Evolutionary conservation across 2,329 filamentous ascomycete genomes (phyloP), one percentile per base, ranked within the genome.

Genomic region (Ampelomyces quisqualis): DNA sequence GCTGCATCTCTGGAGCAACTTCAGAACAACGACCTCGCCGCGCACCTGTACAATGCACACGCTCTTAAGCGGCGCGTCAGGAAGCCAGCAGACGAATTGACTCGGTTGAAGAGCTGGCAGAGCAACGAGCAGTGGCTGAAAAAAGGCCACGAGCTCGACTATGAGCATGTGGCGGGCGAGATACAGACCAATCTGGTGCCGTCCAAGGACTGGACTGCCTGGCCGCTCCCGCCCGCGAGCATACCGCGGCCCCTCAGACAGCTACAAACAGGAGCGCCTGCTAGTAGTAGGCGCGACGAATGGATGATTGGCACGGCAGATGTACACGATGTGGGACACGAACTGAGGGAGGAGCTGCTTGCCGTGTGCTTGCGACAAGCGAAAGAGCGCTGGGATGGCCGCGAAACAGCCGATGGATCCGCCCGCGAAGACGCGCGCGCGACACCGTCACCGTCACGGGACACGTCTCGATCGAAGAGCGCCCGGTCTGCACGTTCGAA

Each of bases 41-140:
- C 84, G 30, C 90, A 95, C 69, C 72, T 96, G 4, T 95, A 88
- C 70, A 88, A 93, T 65, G 77, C 85, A 0, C 85, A 85, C 69
- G 78, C 78, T 23, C 71, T 94, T 39, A 89, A 85, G 64, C 69
- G 71, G 23, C 70, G 76, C n/a, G 42, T 57, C 28, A 51, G 54
- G 23, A 45, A 50, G 11, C 47, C 57, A 18, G 21, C 30, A 2
- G 37, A 48, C 17, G 45, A 55, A 8, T 32, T 58, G 4, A 45
- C 39, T 10, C 40, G 22, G 3, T 10, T 61, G 13, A 52, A 51
- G 27, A 49, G 52, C 21, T 72, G 68, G 70, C 65, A 67, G 42
- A 71, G 54, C 44, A 74, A 70, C 45, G 61, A 66, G 20, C 47
- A 43, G 7, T 75, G 72, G 71, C 47, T 71, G 19, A 67, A 60